Evolutionary conservation across 768 basidiomycete genomes (phyloP), one percentile per base, ranked within the genome.

Genomic region (Lentinus tigrinus): DNA sequence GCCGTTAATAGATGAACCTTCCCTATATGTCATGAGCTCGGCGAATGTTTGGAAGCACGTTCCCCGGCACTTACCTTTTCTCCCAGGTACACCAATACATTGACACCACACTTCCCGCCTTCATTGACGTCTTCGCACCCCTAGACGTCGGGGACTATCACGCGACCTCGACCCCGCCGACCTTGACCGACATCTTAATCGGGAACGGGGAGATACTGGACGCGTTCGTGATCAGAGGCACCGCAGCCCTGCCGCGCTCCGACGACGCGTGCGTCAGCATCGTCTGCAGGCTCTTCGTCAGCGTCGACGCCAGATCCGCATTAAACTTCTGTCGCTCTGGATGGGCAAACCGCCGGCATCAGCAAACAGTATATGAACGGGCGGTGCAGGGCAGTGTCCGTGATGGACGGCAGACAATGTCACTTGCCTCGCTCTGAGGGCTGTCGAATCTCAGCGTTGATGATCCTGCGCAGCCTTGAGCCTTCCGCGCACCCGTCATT

Each of bases 181-280:
- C 77, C 57, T 78, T 85, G 48, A 91, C 89, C 4, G 72, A 67
- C 37, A 93, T 83, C 59, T 83, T 82, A 37, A 91, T 79, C 2
- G 91, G 91, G 65, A 93, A 93, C 0, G 91, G 91, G 0, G 91
- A 92, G 42, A 93, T 89, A 4, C 85, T 85, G 7, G 67, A 58
- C 2, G 27, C 84, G 56, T 89, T 85, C n/a, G 88, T 90, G 55
- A 93, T 93, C 5, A 85, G 81, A 3, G 91, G 91, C 8, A 93
- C 91, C 0, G 81, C 86, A 0, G 81, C 76, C 3, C 91, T 82
- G 3, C 92, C 92, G 11, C 77, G 75, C 66, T 91, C 91, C 1
- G 91, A 92, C 0, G 91, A 88, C 0, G 91, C 90, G 64, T 93
- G 84, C 1, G 76, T 82, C 19, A 92, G 78, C 81, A 93, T 91